Base-by-base conservation (phyloP, 2,329 filamentous ascomycete genomes). In the Calonectria honghensis region DNA sequence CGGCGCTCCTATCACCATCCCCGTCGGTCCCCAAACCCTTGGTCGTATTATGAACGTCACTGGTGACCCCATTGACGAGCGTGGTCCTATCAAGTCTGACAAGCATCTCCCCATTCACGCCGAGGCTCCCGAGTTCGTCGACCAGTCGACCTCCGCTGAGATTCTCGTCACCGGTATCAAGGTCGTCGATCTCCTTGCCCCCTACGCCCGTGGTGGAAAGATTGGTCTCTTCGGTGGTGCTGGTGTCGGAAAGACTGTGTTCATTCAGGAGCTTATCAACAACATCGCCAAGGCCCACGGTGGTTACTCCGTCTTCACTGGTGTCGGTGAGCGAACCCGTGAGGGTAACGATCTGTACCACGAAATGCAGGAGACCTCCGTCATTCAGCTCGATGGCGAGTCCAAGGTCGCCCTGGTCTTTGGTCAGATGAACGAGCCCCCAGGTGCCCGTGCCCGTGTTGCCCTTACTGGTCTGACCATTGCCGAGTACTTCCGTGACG, bases 291-390 rank as follows among this genome's bases (percentile, higher is more conserved):
- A 98, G 93, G 97, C 97, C 84, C 97, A 99, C 92, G 97, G 97
- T 98, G 97, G 97, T 98, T 99, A 98, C 95, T 99, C 97, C 82
- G 97, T 99, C 87, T 99, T 99, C 94, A 98, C 96, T 87, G 97
- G 97, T 96, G 97, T 99, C 90, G 97, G 97, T 88, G 97, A 99
- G 94, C 96, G 97, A 92, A 99, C 97, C 87, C 97, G 97, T 95
- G 97, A 99, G 94, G 97, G 97, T 93, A 99, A 99, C 93, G 97
- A 99, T 94, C 89, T 99, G 92, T 99, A 99, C 94, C 96, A 99
- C 91, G 97, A 99, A 93, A 99, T 99, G 97, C 97, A 98, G 92
- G 96, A 99, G 91, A 99, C 97, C 82, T 95, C 95, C 86, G 97
- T 99, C 92, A 99, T 99, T 89, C 93, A 99, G 89, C 95, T 99